A percentile compares a stretch with the other conserved stretches of the same genome.
These are phyloP conservation scores for Bidens hawaiensis DNA, from an alignment of 140 eudicot species.

Conservation along the genomic window DNA sequence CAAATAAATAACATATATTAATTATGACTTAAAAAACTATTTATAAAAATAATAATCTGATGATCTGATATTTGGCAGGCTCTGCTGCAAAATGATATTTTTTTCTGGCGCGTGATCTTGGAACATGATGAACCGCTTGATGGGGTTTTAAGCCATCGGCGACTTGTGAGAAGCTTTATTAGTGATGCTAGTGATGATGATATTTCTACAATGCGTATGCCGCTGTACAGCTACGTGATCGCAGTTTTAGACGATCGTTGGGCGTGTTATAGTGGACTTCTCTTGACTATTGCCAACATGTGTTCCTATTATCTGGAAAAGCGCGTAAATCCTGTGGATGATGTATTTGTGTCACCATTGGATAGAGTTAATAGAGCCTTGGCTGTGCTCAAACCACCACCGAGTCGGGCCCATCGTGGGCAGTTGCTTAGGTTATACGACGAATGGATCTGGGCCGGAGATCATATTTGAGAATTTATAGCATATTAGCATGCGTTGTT, in stretches of 20 bases:
- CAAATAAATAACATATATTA: too few relatives aligned
- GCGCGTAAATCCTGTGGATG: background rate
- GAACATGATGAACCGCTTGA: background rate
- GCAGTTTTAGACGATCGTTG: background rate
- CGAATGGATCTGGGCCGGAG: background rate
- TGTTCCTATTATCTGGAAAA: constrained; percentile 1
- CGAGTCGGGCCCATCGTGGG: constrained; percentile 5
- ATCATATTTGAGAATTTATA: background rate
- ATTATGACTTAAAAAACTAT: too few relatives aligned
- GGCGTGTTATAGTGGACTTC: background rate
- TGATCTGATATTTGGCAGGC: constrained; percentile 12
- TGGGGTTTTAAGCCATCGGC: background rate
- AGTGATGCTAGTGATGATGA: constrained; percentile 1
- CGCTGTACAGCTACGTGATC: constrained; percentile 8
- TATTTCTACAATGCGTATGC: constrained; percentile 7
- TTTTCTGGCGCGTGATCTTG: constrained; percentile 15
- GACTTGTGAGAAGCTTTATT: constrained; percentile 20
- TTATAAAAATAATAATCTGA: background rate
- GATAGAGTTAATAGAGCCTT: background rate
- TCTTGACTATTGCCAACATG: constrained; percentile 1
- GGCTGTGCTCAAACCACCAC: background rate
- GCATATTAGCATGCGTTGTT: background rate
- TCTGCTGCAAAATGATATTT: constrained; percentile 1
- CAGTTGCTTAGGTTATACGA: background rate
- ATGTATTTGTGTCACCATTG: background rate